Evolutionary conservation across 129 eudicot genomes (phyloP).

Genomic region (Rutidosis leptorrhynchoides): DNA sequence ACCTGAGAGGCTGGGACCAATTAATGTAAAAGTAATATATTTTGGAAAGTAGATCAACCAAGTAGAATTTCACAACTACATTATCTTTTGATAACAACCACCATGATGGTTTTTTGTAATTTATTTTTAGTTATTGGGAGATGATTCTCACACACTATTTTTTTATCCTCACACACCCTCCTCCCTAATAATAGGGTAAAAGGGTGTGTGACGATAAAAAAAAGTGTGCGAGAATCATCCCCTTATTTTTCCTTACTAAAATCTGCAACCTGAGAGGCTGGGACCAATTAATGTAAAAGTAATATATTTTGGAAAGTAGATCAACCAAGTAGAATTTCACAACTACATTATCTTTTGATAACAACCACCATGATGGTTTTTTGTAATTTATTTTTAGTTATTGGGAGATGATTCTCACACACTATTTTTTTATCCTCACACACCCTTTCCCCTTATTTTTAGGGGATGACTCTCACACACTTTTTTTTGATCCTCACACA

Average conservation of each 20-base stretch:
- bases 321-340: background rate
- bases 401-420: too few species aligned
- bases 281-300: background rate
- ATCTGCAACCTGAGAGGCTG: background rate
- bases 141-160: too few species aligned
- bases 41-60: background rate
- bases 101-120: background rate
- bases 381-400: background rate
- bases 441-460: too few species aligned
- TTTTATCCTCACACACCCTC: too few species aligned
- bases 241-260: background rate
- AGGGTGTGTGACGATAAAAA: too few species aligned
- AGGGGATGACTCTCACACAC: too few species aligned
- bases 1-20: background rate
- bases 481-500: too few species aligned
- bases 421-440: too few species aligned
- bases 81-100: too few species aligned
- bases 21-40: background rate
- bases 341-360: background rate
- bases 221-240: too few species aligned
- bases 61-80: background rate
- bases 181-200: too few species aligned
- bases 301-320: background rate
- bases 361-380: background rate
- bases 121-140: too few species aligned